These are phyloP conservation scores for Panaeolus cyanescens DNA, from an alignment of 768 basidiomycete genomes.

Conservation along the genomic window DNA sequence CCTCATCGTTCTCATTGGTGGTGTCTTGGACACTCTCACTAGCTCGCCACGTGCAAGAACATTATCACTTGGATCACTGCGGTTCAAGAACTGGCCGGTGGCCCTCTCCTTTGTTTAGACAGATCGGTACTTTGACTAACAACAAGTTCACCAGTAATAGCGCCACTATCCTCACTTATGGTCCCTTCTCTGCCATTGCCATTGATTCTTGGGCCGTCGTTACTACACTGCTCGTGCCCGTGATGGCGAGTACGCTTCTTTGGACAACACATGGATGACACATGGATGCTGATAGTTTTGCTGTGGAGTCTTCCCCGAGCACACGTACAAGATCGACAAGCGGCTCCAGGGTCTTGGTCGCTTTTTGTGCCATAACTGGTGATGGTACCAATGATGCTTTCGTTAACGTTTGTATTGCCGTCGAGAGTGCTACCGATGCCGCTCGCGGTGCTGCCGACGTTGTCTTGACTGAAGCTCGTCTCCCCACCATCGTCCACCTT, in stretches of 20 bases:
- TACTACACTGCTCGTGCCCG: conserved; percentile 70
- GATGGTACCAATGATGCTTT: conserved; percentile 99
- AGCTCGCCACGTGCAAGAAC: conserved; percentile 98
- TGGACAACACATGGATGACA: conserved; percentile 99
- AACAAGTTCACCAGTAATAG: conserved; percentile 99
- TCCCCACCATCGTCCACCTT: conserved; percentile 98
- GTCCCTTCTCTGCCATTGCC: conserved; percentile 86
- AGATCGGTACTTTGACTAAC: conserved; percentile 97
- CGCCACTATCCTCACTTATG: conserved; percentile 89
- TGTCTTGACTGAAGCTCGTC: conserved; percentile 96
- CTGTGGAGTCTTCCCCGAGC: conserved; percentile 99
- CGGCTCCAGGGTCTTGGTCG: conserved; percentile 96
- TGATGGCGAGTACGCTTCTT: conserved; percentile 76
- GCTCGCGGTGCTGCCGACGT: conserved; percentile 99
- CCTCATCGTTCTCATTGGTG: conserved; percentile 98
- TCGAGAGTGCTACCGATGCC: conserved; percentile 98
- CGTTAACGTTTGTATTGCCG: conserved; percentile 99
- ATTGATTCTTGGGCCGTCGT: conserved; percentile 93
- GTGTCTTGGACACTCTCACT: conserved; percentile 99
- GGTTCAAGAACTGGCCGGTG: conserved; percentile 97
- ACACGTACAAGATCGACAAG: conserved; percentile 99
- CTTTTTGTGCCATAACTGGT: conserved; percentile 98
- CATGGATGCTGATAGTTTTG: conserved; percentile 98
- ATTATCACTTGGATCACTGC: conserved; percentile 99
- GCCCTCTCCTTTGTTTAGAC: conserved; percentile 98